Evolutionary conservation across 306 rosid genomes (phyloP), one percentile per base, ranked within the genome.

Genomic region (Amphicarpaea edgeworthii): DNA sequence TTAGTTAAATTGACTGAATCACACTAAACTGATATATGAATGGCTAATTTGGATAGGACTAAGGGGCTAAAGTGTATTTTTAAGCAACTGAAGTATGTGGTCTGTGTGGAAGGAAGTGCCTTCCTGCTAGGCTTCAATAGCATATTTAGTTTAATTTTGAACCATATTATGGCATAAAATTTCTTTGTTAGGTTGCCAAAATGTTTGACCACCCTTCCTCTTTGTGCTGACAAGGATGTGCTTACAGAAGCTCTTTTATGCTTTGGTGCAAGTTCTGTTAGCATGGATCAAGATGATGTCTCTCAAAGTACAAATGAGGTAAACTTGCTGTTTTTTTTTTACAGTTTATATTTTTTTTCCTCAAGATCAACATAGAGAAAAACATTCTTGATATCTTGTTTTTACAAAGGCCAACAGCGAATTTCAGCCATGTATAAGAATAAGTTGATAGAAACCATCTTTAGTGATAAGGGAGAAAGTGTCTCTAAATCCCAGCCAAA

Each of bases 221-320:
- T 83, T 77, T 71, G 73, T 83, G 77, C 38, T 79, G 76, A 20
- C 61, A 73, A 94, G 98, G 92, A 94, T 77, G 69, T 72, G 85
- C 90, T 91, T 85, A 79, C 93, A 70, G 98, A 92, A 15, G 88
- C 98, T 70, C 93, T 94, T 54, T 82, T 92, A 83, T 85, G 93
- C 86, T 94, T 94, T 83, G 98, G 98, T 54, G 97, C 98, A 71
- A 87, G 77, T 81, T 93, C 94, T 32, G 87, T 90, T 38, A 83
- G 83, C 59, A 76, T 88, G 32, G 87, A 88, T 70, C 88, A 87
- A 73, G 82, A 87, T 23, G 87, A 86, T 34, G 62, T 55, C 34
- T n/a, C 19, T 66, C 81, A 81, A 50, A 75, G 49, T 72, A 63
- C 78, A n/a, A 83, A 83, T 12, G 87, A 90, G 91, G 98, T 89